These are phyloP conservation scores for Turnera subulata DNA, from an alignment of 345 rosid genomes.

Conservation along the genomic window DNA sequence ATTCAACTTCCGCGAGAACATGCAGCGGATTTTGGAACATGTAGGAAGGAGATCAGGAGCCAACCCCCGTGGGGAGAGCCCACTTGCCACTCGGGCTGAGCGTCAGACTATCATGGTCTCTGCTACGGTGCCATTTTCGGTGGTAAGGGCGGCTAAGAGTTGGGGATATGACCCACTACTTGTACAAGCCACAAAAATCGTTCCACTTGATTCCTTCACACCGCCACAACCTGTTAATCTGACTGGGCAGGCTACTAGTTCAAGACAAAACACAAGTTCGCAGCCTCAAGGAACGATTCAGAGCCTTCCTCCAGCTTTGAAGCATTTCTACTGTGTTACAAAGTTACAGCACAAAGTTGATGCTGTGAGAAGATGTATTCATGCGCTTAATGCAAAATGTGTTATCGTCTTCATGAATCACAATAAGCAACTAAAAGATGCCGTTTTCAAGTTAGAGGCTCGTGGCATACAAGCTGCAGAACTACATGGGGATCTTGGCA, in stretches of 20 bases:
- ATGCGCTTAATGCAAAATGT: constrained; percentile 74
- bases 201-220: constrained; percentile 51
- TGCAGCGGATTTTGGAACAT: constrained; percentile 83
- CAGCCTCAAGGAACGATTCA: constrained; percentile 52
- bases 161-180: constrained; percentile 82
- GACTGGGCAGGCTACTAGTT: constrained; percentile 32
- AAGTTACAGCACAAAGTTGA: constrained; percentile 89
- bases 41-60: constrained; percentile 72
- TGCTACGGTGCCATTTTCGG: constrained; percentile 91
- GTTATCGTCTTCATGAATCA: constrained; percentile 95
- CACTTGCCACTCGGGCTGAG: constrained; percentile 33
- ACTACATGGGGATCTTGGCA: constrained; percentile 92
- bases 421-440: constrained; percentile 82
- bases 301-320: constrained; percentile 82
- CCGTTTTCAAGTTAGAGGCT: constrained; percentile 86
- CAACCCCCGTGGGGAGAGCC: constrained; percentile 31
- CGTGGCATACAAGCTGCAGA: constrained; percentile 77
- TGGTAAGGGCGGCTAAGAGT: constrained; percentile 85
- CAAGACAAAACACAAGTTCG: constrained; percentile 31
- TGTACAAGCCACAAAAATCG: constrained; percentile 67
- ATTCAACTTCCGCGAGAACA: constrained; percentile 81
- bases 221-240: constrained; percentile 45
- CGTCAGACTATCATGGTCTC: constrained; percentile 81
- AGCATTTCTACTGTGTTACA: constrained; percentile 69
- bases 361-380: constrained; percentile 74